Base-by-base conservation (phyloP, 805 yeast genomes). In the Wickerhamiella musiphila region DNA sequence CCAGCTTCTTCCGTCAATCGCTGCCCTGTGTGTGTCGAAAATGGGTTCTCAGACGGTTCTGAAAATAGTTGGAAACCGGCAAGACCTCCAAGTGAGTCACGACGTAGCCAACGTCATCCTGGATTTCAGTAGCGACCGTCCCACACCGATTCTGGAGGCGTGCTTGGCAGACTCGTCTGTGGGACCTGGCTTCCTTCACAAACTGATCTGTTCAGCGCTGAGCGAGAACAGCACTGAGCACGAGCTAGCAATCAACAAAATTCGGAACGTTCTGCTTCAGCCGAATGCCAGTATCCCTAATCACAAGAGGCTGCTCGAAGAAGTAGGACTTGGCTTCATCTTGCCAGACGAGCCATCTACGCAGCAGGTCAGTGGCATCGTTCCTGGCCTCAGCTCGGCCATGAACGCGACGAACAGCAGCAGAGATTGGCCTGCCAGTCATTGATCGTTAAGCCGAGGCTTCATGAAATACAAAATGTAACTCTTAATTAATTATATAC, bases 221-320 rank as follows among this genome's bases (percentile, higher is more conserved):
- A 31, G 50, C 60, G 38, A 57, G 76, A 32, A 73, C 68, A 35
- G 61, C 59, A 16, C 44, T 6, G 68, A 63, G 26, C 73, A 74
- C 36, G 67, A 64, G 37, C 68, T 65, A 36, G 65, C 81, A 4
- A 53, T 70, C 15, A 58, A 61, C 31, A 77, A 73, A 51, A 72
- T 78, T 13, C 67, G 81, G 38, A 58, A 65, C 28, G 67, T 73
- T 5, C 57, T 84, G 35, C 55, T 71, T 26, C 77, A 36, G 62
- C 75, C 23, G 32, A 44, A 36, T 44, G 60, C 28, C 58, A 65
- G 16, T 10, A 24, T 37, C 18, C 93, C 78, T 49, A 78, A 77
- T 22, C 79, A 81, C 54, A 78, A 79, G 48, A 71, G 93, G 41
- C 60, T 90, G 35, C 68, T 84, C 66, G 96, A 86, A 44, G 96